Evolutionary conservation across 1,139 yeast species (phyloP).

Genomic region (Debaryomyces robertsiae): DNA sequence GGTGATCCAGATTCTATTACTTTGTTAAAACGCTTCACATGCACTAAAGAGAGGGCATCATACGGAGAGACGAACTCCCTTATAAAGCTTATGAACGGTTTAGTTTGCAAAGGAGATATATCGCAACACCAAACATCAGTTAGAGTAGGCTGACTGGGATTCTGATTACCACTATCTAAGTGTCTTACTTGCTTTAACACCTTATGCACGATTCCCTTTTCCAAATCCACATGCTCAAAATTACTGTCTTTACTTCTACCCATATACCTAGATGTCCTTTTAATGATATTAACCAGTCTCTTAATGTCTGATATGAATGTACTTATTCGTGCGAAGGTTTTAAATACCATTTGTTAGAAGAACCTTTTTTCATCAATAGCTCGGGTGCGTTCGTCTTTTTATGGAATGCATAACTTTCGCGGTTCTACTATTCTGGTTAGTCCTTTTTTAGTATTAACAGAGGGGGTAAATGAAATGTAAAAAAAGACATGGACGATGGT

Average conservation of each 20-base stretch:
- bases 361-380: background rate
- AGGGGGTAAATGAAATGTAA: background rate
- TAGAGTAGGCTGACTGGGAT: slow-evolving; percentile 37
- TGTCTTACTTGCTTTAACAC: slow-evolving; percentile 51
- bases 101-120: slow-evolving; percentile 33
- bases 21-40: slow-evolving; percentile 39
- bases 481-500: slow-evolving; percentile 8
- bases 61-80: slow-evolving; percentile 29
- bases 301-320: slow-evolving; percentile 11
- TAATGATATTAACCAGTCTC: slow-evolving; percentile 12
- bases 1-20: slow-evolving; percentile 10
- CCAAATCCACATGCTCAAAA: slow-evolving; percentile 42
- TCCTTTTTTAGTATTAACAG: background rate
- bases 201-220: slow-evolving; percentile 49
- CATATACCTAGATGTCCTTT: slow-evolving; percentile 12
- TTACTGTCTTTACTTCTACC: slow-evolving; percentile 15
- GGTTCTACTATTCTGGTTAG: background rate
- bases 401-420: background rate
- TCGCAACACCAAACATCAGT: slow-evolving; percentile 60
- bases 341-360: slow-evolving; percentile 6
- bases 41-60: slow-evolving; percentile 30
- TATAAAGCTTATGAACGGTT: slow-evolving; percentile 29
- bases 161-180: slow-evolving; percentile 19
- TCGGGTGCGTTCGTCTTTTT: no score
- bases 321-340: slow-evolving; percentile 1